These are phyloP conservation scores for Guillardia theta DNA, from an alignment of 78 protist species.

Conservation along the genomic window DNA sequence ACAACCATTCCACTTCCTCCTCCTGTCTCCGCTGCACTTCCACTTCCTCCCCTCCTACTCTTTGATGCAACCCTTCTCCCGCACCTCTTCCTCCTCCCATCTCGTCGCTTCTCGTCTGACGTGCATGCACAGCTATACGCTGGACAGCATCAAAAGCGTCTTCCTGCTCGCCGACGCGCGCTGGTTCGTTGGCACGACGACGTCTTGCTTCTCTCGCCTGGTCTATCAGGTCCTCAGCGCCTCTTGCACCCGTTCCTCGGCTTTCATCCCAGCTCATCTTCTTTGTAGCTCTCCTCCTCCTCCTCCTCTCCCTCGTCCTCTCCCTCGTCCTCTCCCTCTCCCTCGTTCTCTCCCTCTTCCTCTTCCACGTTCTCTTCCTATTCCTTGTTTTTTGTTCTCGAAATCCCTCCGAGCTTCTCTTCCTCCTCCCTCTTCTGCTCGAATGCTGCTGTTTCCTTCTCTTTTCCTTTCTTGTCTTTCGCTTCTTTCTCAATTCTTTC, in stretches of 20 bases:
- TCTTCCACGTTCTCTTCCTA: neutral
- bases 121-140: neutral
- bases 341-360: neutral
- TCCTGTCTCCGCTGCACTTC: neutral
- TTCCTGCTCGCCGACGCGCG: neutral
- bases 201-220: neutral
- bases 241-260: no score
- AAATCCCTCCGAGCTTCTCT: neutral
- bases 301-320: neutral
- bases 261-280: no score
- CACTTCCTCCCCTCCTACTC: neutral
- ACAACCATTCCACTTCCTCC: neutral
- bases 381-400: neutral
- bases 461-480: no score
- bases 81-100: neutral
- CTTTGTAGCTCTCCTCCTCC: neutral
- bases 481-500: neutral
- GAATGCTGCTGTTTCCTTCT: no score
- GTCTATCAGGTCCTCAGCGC: no score
- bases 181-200: neutral
- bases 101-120: neutral
- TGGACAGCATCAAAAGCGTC: slow-evolving; percentile 12
- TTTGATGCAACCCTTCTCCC: neutral
- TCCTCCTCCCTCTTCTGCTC: no score
- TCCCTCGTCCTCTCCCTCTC: neutral